Evolutionary conservation across 768 basidiomycete genomes (phyloP), one percentile per base, ranked within the genome.

Genomic region (Rhodosporidiobolus odoratus): DNA sequence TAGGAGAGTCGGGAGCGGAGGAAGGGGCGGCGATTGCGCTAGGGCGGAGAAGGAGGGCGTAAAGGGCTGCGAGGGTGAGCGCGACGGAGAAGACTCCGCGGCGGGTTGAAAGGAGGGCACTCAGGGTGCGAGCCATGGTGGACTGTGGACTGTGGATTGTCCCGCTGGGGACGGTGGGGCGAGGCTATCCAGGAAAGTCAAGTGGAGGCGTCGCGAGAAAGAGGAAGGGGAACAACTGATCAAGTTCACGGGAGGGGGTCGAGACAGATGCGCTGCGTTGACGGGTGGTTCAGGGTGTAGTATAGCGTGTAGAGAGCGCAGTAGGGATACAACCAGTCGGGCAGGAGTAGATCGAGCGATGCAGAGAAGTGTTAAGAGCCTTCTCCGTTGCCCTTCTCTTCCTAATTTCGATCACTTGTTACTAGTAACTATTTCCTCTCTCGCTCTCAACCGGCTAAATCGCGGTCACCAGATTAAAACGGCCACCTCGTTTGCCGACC

Each of bases 211-310:
- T 16, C 19, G 58, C 34, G 58, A 7, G 37, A 17, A 41, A 59
- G 16, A 27, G 58, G 21, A n/a, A 67, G 3, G 32, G 34, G 17
- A 43, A 67, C 41, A 27, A 57, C 58, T 54, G 58, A 30, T 17
- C 59, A 30, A 27, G 66, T 50, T 8, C 50, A 52, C 27, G 56
- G 40, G 50, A 67, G 43, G 43, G 25, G 38, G 63, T 35, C 25
- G 62, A 54, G 35, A n/a, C n/a, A n/a, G n/a, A n/a, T n/a, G n/a
- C n/a, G n/a, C n/a, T n/a, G n/a, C n/a, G n/a, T n/a, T n/a, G n/a
- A n/a, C n/a, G n/a, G n/a, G n/a, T n/a, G n/a, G n/a, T n/a, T n/a
- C n/a, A n/a, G n/a, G n/a, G n/a, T n/a, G n/a, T n/a, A n/a, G n/a
- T n/a, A n/a, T n/a, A n/a, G n/a, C n/a, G n/a, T n/a, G n/a, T n/a